Base-by-base conservation (phyloP, 139 green algal species). In the Coelastrella sp. region DNA sequence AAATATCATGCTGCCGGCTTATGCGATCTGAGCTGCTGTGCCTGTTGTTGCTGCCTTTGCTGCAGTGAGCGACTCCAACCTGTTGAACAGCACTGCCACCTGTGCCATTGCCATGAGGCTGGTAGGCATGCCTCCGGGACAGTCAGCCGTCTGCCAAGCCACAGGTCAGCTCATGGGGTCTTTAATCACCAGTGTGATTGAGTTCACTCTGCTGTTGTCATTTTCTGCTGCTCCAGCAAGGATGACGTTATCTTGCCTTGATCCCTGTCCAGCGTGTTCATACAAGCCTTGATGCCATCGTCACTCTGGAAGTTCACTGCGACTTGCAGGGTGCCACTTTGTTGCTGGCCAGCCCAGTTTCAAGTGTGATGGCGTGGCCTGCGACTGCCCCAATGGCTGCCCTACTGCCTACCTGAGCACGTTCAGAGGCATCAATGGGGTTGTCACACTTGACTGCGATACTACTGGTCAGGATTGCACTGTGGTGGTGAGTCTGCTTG, bases 301-400 rank as follows among this genome's bases (percentile, higher is more conserved):
- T 49, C 35, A 49, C 35, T 49, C 35, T 49, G 35, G 35, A 49
- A 49, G 35, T 49, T 49, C 35, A 49, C 35, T 49, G 35, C 0
- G 20, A 10, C 27, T 49, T 63, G 68, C 74, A 17, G 86, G 89
- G 7, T 96, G 94, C 63, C 56, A 79, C 70, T 96, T 96, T 81
- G 12, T 65, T 80, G 72, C 70, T 68, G 92, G 91, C 61, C 82
- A 75, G 9, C 78, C 89, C 11, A 35, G 35, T 7, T 91, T 91
- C 17, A 72, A 91, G 68, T 96, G 94, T 76, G 72, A 80, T 35
- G 82, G 80, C 7, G 92, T 93, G 4, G 8, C 57, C 7, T 96
- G 94, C 70, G 57, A 60, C 7, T 96, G 94, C 90, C 66, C 87
- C 61, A 74, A 86, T 0, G 90, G 85, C 61, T 92, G 90, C 84